Evolutionary conservation across 2,329 filamentous ascomycete genomes (phyloP), one percentile per base, ranked within the genome.

Genomic region (Fusarium dlaminii): DNA sequence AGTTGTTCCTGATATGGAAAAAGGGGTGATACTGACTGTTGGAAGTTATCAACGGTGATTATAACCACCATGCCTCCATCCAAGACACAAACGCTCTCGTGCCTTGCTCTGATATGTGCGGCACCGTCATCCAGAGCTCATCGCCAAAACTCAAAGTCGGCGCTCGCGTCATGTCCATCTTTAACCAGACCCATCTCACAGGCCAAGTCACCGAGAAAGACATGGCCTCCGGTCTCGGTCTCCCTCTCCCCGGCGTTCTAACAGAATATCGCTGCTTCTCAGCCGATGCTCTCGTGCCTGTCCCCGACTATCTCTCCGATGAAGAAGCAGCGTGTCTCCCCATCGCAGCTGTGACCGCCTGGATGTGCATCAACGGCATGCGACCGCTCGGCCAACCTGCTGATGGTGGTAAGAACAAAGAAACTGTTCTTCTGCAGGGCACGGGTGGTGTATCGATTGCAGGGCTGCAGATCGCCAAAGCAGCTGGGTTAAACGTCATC

Each of bases 91-190:
- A 81, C 60, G 67, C 84, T 63, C 76, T 93, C 18, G 89, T 93
- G 3, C 91, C 91, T 4, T 91, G 90, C 80, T 92, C 90, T 29
- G 92, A 94, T 81, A 92, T 92, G 86, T 92, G 90, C 81, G 92
- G 92, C 49, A 85, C 86, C 14, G 84, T 94, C 51, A 82, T 88
- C 5, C 59, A 70, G 37, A 83, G 82, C n/a, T 82, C 84, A 15
- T 82, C 83, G 11, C 51, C 70, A 10, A 75, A 77, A 39, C 89
- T 89, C 83, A 84, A 85, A 61, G 81, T 83, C 22, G 91, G 91
- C 66, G 89, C 92, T 65, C 88, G 90, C n/a, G 91, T 94, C 43
- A 85, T 92, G 63, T 88, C 88, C 27, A 92, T 89, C 58, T 94
- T 93, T 81, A 87, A 87, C 75, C 87, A 89, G 79, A 82, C 81